Base-by-base conservation (phyloP, 768 basidiomycete species). In the Rhizopogon vulgaris region DNA sequence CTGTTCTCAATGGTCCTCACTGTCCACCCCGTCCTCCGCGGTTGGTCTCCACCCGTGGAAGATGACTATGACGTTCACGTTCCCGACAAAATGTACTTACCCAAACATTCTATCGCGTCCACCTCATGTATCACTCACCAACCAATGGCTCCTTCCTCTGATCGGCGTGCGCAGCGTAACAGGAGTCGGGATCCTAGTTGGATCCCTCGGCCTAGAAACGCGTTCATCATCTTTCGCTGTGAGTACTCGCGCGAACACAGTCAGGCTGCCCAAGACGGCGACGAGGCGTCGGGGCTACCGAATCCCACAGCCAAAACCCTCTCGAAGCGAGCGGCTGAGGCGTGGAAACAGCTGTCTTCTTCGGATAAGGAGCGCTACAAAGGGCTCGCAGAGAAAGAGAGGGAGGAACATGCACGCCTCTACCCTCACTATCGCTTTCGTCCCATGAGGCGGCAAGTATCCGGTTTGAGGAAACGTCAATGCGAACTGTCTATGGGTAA, bases 251-350 rank as follows among this genome's bases (percentile, higher is more conserved):
- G 66, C 59, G 69, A 70, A 53, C 73, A 80, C 61, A 64, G 66
- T 67, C 69, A 74, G 39, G 32, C 48, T 3, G 39, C 50, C 18
- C 69, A 72, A 39, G 71, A 73, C 4, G 65, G 70, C 12, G 64
- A 71, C 27, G 69, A 71, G 32, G 49, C 61, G 6, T 38, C 55
- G 9, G 61, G 60, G 37, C 14, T 52, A 11, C 41, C 53, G 27
- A 58, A 57, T 25, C 34, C 52, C 12, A 61, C 49, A 22, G 77
- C 78, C 53, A 80, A 81, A 63, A 76, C 79, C 1, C 76, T 92
- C 37, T 89, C 85, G n/a, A 85, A 85, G 58, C 78, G 86, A 42
- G 90, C 89, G 0, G 84, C 79, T 0, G 83, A 84, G 48, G 83
- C 85, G 28, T 94, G 91, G 91, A 76, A 74, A 37, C 70, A 76